A percentile compares a stretch with the other conserved stretches of the same genome.
These are phyloP conservation scores for Fusarium penzigii DNA, from an alignment of 2,329 filamentous ascomycete genomes.

Conservation along the genomic window DNA sequence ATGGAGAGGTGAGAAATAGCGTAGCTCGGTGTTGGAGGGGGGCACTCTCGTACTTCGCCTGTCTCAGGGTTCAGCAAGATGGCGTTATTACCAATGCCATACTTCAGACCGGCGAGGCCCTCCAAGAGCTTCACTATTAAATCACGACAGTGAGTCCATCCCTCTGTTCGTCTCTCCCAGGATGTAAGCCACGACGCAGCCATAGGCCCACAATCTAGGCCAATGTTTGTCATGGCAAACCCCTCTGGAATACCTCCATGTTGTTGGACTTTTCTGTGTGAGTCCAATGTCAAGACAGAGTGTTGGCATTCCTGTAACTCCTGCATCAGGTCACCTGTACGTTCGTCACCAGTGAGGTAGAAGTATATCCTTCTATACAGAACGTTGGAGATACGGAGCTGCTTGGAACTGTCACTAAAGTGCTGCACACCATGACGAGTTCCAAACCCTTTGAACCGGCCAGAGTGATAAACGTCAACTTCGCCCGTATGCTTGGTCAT, in stretches of 20 bases:
- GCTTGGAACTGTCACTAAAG: conserved; percentile 61
- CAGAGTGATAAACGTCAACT: conserved; percentile 62
- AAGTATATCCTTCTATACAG: conserved; percentile 51
- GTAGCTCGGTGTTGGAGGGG: conserved; percentile 13
- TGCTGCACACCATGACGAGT: conserved; percentile 65
- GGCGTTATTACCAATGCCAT: conserved; percentile 18
- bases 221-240: conserved; percentile 20
- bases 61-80: conserved; percentile 17
- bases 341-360: conserved; percentile 58
- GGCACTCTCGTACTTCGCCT: conserved; percentile 18
- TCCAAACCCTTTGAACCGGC: conserved; percentile 58
- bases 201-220: conserved; percentile 18
- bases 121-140: conserved; percentile 12
- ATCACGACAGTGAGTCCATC: conserved; percentile 9
- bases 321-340: conserved; percentile 46
- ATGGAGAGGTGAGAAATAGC: conserved; percentile 20
- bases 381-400: conserved; percentile 50
- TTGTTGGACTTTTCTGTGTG: conserved; percentile 18
- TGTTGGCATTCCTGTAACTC: conserved; percentile 14
- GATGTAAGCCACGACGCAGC: conserved; percentile 18
- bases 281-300: conserved; percentile 12
- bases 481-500: conserved; percentile 59
- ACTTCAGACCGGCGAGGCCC: conserved; percentile 5
- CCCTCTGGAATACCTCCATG: conserved; percentile 14
- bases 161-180: conserved; percentile 15